Conservation (phyloP, 192 early-diverging fungal genomes). For the Tieghemiomyces parasiticus region DNA sequence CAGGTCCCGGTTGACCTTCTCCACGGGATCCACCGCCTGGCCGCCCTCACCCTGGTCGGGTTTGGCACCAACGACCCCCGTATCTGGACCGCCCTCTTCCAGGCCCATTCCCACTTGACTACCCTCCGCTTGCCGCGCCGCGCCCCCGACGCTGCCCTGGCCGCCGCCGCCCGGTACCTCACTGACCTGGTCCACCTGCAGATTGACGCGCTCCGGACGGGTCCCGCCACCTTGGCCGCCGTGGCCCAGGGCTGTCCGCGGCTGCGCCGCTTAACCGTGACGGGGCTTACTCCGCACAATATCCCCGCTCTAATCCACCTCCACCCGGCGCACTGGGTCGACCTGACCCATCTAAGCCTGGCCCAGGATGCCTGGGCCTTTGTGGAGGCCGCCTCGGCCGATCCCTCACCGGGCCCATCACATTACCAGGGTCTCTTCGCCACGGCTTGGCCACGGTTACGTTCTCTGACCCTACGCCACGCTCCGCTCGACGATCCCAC, state of each 20-base stretch:
- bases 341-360: background rate
- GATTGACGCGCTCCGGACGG: background rate
- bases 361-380: background rate
- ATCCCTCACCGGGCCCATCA: background rate
- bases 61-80: background rate
- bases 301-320: background rate
- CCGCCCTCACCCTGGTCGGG: background rate
- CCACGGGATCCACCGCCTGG: background rate
- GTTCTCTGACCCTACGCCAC: background rate
- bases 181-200: background rate
- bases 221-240: background rate
- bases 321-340: background rate
- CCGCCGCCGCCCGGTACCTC: background rate
- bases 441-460: background rate
- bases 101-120: background rate
- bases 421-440: background rate
- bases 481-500: background rate
- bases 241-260: background rate
- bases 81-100: background rate
- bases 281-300: background rate
- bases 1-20: background rate
- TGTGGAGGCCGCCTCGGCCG: background rate
- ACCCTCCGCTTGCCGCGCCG: background rate
- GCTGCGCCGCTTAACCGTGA: background rate
- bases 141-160: background rate